Conservation (phyloP, 495 filamentous ascomycete genomes). For the Pyrenula aspistea region DNA sequence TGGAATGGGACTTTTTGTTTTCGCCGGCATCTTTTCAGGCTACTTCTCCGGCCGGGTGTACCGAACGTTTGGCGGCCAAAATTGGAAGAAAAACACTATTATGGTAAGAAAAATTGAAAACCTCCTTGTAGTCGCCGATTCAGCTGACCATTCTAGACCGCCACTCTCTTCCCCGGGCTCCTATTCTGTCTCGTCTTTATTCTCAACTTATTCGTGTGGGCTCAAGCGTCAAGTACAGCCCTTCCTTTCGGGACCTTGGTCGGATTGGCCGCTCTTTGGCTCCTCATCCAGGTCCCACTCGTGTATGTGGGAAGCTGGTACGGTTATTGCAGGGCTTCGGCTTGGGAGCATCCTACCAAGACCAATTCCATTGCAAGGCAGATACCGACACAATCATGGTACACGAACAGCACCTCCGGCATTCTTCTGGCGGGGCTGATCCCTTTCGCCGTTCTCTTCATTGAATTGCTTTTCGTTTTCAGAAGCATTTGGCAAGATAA, state of each 20-base stretch:
- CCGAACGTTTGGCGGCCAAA: slow-evolving; percentile 70
- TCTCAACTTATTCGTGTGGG: slow-evolving; percentile 89
- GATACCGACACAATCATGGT: slow-evolving; percentile 74
- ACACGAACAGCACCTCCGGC: slow-evolving; percentile 48
- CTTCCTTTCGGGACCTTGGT: slow-evolving; percentile 80
- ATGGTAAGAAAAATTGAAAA: slow-evolving; percentile 40
- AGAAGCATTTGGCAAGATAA: slow-evolving; percentile 88
- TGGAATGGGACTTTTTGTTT: slow-evolving; percentile 74
- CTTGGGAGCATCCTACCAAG: slow-evolving; percentile 86
- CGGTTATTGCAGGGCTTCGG: slow-evolving; percentile 50
- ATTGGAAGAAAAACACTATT: slow-evolving; percentile 71
- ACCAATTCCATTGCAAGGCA: slow-evolving; percentile 62
- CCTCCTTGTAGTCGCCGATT: not conserved
- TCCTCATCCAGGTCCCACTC: slow-evolving; percentile 79
- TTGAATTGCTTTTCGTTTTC: slow-evolving; percentile 88
- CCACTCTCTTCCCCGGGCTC: slow-evolving; percentile 72
- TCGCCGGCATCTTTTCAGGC: slow-evolving; percentile 84
- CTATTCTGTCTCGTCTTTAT: slow-evolving; percentile 71
- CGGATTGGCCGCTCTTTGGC: slow-evolving; percentile 69
- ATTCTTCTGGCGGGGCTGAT: slow-evolving; percentile 69
- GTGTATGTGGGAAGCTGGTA: slow-evolving; percentile 79
- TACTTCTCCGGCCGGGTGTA: slow-evolving; percentile 82
- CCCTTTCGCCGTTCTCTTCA: slow-evolving; percentile 87
- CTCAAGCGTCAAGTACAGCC: slow-evolving; percentile 80
- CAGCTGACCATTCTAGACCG: slow-evolving; percentile 35